These are phyloP conservation scores for Nakataea oryzae DNA, from an alignment of 2,329 filamentous ascomycete genomes.

Conservation along the genomic window DNA sequence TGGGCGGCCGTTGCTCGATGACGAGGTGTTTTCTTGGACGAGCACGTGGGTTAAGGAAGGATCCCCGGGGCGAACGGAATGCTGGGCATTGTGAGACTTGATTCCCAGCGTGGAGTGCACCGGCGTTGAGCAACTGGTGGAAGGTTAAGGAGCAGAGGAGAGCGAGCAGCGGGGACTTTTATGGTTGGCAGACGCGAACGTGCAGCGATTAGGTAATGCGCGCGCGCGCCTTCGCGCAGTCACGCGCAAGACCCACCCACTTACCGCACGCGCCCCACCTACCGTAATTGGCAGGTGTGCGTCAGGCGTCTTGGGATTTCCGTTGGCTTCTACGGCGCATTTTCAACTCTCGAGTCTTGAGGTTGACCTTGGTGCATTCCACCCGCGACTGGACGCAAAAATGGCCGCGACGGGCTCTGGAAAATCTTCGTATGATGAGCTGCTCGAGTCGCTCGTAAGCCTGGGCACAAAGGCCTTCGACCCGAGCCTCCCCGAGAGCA, in stretches of 20 bases:
- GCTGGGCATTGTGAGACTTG: constrained; percentile 14
- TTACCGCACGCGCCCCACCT: too few species aligned
- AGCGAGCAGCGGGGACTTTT: neutral
- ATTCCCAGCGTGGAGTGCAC: constrained; percentile 1
- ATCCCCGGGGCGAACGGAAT: constrained; percentile 4
- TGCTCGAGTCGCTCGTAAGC: constrained; percentile 24
- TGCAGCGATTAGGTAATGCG: neutral
- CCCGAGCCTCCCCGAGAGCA: constrained; percentile 21
- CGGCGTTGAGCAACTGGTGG: constrained; percentile 1
- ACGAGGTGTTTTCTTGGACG: neutral
- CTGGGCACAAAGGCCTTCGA: constrained; percentile 38
- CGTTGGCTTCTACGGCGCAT: neutral
- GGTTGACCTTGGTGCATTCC: neutral
- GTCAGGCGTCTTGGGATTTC: neutral
- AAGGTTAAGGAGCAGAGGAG: constrained; percentile 2
- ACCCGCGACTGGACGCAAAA: neutral
- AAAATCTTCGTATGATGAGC: constrained; percentile 2
- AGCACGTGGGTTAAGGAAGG: constrained; percentile 2
- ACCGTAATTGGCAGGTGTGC: neutral
- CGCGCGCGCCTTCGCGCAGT: neutral
- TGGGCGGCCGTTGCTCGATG: neutral
- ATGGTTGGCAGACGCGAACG: neutral
- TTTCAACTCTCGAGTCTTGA: neutral
- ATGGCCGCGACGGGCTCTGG: neutral
- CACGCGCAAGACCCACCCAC: neutral